Conservation (phyloP, 345 rosid genomes). For the Heritiera littoralis region DNA sequence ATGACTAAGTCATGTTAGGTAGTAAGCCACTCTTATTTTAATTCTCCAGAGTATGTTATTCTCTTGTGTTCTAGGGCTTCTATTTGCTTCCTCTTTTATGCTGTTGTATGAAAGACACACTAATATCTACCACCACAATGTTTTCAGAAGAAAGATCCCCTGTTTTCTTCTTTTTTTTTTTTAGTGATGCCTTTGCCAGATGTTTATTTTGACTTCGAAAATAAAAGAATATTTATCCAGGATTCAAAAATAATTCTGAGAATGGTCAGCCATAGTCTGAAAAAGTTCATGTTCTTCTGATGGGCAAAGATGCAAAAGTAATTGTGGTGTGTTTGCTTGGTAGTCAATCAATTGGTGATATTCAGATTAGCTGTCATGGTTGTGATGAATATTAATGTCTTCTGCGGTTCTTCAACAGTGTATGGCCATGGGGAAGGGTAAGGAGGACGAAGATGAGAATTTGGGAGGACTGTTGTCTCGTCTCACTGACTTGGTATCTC, state of each 20-base stretch:
- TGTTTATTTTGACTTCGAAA: background rate
- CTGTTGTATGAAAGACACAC: background rate
- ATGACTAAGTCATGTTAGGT: background rate
- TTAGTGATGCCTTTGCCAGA: background rate
- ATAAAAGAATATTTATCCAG: background rate
- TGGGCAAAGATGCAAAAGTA: background rate
- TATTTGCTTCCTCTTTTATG: background rate
- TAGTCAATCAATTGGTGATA: too few relatives aligned
- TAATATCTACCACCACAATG: background rate
- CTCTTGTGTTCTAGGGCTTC: background rate
- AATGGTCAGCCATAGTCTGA: background rate
- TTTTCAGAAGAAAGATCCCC: background rate
- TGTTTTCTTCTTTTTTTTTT: background rate
- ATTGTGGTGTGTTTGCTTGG: background rate
- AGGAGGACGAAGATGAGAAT: slow-evolving; percentile 55
- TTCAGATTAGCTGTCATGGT: too few relatives aligned
- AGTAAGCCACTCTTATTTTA: background rate
- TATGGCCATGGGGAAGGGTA: slow-evolving; percentile 45
- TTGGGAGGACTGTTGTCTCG: slow-evolving; percentile 64
- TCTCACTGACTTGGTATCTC: slow-evolving; percentile 54
- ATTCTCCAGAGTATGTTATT: background rate
- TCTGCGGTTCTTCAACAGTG: too few relatives aligned
- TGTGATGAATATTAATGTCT: too few relatives aligned
- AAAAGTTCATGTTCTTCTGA: background rate
- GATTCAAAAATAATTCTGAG: background rate